phyloP scores from a whole-genome alignment of 192 early-diverging fungal species.

The Umbelopsis ramanniana region DNA sequence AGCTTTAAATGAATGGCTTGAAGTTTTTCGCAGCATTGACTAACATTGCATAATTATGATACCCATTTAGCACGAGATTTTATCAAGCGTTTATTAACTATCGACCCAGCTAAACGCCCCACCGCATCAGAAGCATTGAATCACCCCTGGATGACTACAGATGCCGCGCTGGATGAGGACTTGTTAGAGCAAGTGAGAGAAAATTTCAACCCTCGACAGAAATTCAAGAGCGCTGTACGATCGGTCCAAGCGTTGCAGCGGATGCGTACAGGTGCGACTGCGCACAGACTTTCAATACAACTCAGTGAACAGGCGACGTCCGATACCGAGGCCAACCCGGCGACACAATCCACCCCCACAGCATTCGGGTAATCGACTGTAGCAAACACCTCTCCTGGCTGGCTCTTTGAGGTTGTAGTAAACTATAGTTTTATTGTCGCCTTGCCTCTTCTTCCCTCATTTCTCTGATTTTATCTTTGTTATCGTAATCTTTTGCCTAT shows the following conservation, averaged over 20 bases:
- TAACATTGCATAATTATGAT: not conserved
- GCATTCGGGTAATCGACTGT: not conserved
- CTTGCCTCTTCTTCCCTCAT: not conserved
- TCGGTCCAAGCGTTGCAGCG: conserved; percentile 67
- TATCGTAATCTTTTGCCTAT: no score
- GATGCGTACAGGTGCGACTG: conserved; percentile 32
- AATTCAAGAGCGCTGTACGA: conserved; percentile 66
- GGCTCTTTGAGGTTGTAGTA: not conserved
- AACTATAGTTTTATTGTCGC: not conserved
- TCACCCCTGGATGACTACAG: conserved; percentile 83
- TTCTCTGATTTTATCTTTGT: not conserved
- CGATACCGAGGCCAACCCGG: not conserved
- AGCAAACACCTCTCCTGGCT: not conserved
- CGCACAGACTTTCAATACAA: not conserved
- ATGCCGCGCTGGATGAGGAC: conserved; percentile 69
- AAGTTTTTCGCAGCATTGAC: not conserved
- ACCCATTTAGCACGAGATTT: conserved; percentile 72
- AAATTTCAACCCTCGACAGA: conserved; percentile 69
- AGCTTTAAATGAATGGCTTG: conserved; percentile 9
- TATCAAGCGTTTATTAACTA: conserved; percentile 64
- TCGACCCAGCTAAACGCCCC: conserved; percentile 74
- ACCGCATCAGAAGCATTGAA: conserved; percentile 81
- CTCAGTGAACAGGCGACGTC: not conserved
- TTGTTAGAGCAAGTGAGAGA: conserved; percentile 82
- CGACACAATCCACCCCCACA: not conserved